Percentiles rank a stretch among this genome's conserved stretches.
Conservation (phyloP, 164 flowering plant genomes). For the Chloranthus sessilifolius region DNA sequence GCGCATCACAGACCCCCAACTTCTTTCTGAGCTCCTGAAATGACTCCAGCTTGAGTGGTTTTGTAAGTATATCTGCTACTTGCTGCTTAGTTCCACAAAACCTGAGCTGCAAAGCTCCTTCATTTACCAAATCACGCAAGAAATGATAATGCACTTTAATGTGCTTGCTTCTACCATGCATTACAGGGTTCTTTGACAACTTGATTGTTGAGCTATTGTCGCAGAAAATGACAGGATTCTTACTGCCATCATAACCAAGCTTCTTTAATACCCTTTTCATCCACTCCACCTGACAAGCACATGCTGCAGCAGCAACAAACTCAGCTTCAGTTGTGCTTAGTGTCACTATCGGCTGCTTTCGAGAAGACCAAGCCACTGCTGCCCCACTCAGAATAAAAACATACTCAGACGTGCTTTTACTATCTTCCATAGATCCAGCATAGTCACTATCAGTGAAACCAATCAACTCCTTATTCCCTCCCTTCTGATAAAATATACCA, state of each 20-base stretch:
- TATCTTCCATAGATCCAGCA: neutral
- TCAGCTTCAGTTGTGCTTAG: neutral
- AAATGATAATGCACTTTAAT: neutral
- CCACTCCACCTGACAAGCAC: neutral
- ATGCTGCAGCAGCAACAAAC: neutral
- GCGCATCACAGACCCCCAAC: no score
- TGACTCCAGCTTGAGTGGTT: no score
- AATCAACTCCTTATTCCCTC: neutral
- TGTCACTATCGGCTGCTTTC: neutral
- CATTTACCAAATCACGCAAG: neutral
- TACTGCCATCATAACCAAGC: neutral
- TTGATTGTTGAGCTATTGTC: neutral
- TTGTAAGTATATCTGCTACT: neutral
- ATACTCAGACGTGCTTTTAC: neutral
- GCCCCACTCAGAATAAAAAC: neutral
- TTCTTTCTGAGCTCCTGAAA: no score
- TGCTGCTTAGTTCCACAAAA: neutral
- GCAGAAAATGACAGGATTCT: neutral
- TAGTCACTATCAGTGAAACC: neutral
- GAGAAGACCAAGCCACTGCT: neutral
- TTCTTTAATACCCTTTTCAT: neutral
- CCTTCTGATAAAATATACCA: neutral
- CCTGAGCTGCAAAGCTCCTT: neutral
- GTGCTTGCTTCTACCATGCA: conserved; percentile 1
- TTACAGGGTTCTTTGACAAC: neutral